phyloP scores from a whole-genome alignment of 495 filamentous ascomycete genomes.

The Hyaloscypha finlandica region DNA sequence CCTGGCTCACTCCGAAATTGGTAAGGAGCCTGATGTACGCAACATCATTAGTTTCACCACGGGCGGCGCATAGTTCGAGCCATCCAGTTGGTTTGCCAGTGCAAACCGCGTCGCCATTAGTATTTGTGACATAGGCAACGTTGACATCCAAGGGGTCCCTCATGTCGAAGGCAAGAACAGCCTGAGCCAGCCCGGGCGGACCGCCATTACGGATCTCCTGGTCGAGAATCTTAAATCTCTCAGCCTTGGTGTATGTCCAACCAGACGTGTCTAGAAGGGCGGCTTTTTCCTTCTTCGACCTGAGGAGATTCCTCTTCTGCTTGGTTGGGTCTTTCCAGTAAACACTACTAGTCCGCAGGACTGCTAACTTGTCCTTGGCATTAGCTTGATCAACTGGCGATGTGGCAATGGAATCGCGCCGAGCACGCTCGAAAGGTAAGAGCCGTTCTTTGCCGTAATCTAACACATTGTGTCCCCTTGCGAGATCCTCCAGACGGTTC shows the following conservation, averaged over 20 bases:
- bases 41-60: conserved; percentile 3
- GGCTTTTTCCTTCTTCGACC: conserved; percentile 11
- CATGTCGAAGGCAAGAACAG: conserved; percentile 7
- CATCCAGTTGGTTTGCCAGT: conserved; percentile 8
- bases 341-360: conserved; percentile 4
- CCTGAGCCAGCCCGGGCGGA: conserved; percentile 1
- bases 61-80: not conserved
- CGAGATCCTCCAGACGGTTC: not conserved
- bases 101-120: conserved; percentile 7
- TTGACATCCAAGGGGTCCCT: conserved; percentile 12
- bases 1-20: conserved; percentile 10
- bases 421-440: not conserved
- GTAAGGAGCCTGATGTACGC: conserved; percentile 2
- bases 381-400: not conserved
- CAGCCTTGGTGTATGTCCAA: conserved; percentile 10
- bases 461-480: not conserved
- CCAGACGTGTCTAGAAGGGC: not conserved
- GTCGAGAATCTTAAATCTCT: conserved; percentile 5
- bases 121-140: not conserved
- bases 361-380: not conserved
- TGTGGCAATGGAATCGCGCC: not conserved
- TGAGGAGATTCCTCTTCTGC: conserved; percentile 10
- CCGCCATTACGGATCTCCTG: conserved; percentile 5
- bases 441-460: conserved; percentile 3
- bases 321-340: conserved; percentile 11